Evolutionary conservation across 441 rosid genomes (phyloP).

Genomic region (Manihot esculenta): DNA sequence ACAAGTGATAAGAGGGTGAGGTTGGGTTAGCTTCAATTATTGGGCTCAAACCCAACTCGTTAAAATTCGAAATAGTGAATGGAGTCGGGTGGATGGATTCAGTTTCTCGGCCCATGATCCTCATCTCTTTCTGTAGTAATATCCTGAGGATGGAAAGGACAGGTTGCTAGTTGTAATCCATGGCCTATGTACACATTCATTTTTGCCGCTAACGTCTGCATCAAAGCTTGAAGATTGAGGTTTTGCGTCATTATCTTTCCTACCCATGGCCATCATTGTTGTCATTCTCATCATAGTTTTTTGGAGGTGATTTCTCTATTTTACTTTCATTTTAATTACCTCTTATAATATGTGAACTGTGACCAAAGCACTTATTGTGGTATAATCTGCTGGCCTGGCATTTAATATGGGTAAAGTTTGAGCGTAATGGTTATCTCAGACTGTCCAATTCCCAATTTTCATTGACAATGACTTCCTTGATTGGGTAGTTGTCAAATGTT

Average conservation of each 20-base stretch:
- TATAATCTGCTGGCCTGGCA: too few relatives aligned
- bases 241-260: neutral
- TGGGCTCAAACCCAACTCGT: too few relatives aligned
- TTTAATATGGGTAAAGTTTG: neutral
- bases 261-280: neutral
- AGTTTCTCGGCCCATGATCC: too few relatives aligned
- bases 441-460: neutral
- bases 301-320: neutral
- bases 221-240: neutral
- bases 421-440: neutral
- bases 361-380: too few relatives aligned
- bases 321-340: too few relatives aligned
- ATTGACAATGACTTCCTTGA: neutral
- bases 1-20: too few relatives aligned
- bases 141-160: neutral
- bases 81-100: too few relatives aligned
- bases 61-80: too few relatives aligned
- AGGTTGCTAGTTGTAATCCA: neutral
- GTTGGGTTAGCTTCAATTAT: too few relatives aligned
- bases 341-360: neutral
- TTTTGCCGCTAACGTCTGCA: constrained; percentile 12
- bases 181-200: neutral
- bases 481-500: too few relatives aligned
- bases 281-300: neutral
- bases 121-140: too few relatives aligned